Evolutionary conservation across 2,329 filamentous ascomycete genomes (phyloP).

Genomic region (Fonsecaea pedrosoi): DNA sequence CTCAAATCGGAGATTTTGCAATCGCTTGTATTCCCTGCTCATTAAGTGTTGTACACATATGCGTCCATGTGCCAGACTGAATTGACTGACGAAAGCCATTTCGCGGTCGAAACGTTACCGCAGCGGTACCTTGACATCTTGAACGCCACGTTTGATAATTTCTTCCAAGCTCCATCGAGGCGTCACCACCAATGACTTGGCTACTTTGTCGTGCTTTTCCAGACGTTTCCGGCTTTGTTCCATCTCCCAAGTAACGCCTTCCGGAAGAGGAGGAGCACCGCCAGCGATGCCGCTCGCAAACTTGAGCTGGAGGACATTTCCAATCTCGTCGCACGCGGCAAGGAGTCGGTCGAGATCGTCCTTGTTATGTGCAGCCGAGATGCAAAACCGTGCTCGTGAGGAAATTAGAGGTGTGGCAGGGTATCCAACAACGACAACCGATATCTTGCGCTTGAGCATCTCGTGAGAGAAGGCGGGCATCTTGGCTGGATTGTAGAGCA

Average conservation of each 20-base stretch:
- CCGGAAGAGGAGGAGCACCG: conserved; percentile 77
- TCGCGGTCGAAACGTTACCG: conserved; percentile 55
- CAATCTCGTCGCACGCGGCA: conserved; percentile 85
- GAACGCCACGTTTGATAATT: conserved; percentile 73
- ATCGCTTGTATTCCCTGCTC: conserved; percentile 23
- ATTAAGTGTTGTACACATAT: conserved; percentile 25
- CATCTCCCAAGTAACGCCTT: conserved; percentile 72
- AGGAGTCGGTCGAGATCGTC: conserved; percentile 93
- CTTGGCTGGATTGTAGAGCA: conserved; percentile 98
- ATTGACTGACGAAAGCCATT: conserved; percentile 3
- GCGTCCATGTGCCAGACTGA: conserved; percentile 4
- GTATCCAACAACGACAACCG: conserved; percentile 95
- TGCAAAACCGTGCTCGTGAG: conserved; percentile 92
- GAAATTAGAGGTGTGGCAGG: conserved; percentile 94
- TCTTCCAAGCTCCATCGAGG: conserved; percentile 82
- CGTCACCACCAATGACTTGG: conserved; percentile 59
- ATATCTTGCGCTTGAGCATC: conserved; percentile 97
- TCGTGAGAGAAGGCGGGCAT: conserved; percentile 98
- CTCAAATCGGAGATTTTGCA: conserved; percentile 22
- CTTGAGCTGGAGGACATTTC: conserved; percentile 90
- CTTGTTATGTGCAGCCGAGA: conserved; percentile 96
- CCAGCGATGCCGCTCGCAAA: conserved; percentile 96
- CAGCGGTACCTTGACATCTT: conserved; percentile 76
- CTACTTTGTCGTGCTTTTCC: conserved; percentile 54
- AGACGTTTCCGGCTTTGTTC: conserved; percentile 69